Conservation (phyloP, 2,329 filamentous ascomycete species). For the Fusarium heterosporum region DNA sequence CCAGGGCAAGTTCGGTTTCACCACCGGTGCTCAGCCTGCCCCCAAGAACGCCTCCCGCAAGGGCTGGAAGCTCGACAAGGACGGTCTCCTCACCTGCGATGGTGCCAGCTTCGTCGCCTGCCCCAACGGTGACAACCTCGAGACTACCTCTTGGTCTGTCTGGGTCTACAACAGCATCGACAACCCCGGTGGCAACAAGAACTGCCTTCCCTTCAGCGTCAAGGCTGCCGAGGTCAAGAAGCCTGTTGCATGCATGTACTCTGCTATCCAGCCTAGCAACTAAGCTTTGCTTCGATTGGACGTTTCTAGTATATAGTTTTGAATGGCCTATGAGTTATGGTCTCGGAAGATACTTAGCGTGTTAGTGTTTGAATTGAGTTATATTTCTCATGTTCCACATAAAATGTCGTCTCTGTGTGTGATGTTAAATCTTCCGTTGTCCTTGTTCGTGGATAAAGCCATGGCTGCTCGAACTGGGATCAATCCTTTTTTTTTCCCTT, state of each 20-base stretch:
- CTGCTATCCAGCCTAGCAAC: neutral
- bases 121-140: conserved; percentile 52
- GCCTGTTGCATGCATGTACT: conserved; percentile 55
- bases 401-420: too few relatives aligned
- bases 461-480: too few relatives aligned
- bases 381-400: too few relatives aligned
- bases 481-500: too few relatives aligned
- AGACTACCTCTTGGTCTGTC: conserved; percentile 55
- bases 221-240: conserved; percentile 46
- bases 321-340: too few relatives aligned
- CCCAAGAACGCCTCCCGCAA: conserved; percentile 59
- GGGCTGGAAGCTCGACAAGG: conserved; percentile 59
- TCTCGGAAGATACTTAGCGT: too few relatives aligned
- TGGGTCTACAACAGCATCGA: conserved; percentile 50
- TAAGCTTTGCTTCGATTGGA: too few relatives aligned
- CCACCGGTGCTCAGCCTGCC: conserved; percentile 55
- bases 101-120: conserved; percentile 63
- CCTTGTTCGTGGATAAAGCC: too few relatives aligned
- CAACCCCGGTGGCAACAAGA: conserved; percentile 54
- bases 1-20: conserved; percentile 66
- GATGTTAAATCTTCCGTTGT: too few relatives aligned
- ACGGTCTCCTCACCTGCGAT: conserved; percentile 60
- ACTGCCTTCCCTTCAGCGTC: conserved; percentile 53
- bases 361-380: too few relatives aligned
- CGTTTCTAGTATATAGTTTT: too few relatives aligned